Conservation (phyloP, 2,329 filamentous ascomycete species). For the Scedosporium boydii region DNA sequence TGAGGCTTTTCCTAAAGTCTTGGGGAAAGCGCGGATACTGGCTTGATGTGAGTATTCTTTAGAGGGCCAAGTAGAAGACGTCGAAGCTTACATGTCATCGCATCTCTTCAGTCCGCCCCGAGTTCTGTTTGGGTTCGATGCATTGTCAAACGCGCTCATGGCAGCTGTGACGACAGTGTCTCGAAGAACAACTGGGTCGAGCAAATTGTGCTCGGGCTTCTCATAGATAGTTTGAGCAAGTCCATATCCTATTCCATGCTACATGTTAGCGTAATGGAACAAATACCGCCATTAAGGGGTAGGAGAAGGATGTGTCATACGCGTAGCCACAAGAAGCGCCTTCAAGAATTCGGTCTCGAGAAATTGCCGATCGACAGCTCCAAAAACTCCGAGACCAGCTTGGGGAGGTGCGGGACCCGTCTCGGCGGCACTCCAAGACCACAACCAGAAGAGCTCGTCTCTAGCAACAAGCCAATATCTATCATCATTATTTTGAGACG, state of each 20-base stretch:
- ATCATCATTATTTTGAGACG: slow-evolving; percentile 50
- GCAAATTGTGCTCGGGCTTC: slow-evolving; percentile 35
- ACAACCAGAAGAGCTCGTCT: slow-evolving; percentile 62
- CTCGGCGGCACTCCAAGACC: slow-evolving; percentile 53
- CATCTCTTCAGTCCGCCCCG: slow-evolving; percentile 71
- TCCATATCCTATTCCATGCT: slow-evolving; percentile 43
- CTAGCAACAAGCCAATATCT: slow-evolving; percentile 53
- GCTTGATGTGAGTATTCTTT: not conserved
- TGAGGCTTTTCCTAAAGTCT: slow-evolving; percentile 41
- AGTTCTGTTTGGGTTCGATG: slow-evolving; percentile 69
- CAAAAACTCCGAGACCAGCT: slow-evolving; percentile 51
- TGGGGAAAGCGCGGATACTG: slow-evolving; percentile 56
- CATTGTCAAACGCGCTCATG: slow-evolving; percentile 68
- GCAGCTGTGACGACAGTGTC: slow-evolving; percentile 53
- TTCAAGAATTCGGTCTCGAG: slow-evolving; percentile 66
- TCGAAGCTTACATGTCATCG: slow-evolving; percentile 54
- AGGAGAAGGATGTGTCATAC: slow-evolving; percentile 32
- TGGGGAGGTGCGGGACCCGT: not conserved
- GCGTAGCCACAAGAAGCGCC: slow-evolving; percentile 49
- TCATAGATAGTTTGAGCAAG: slow-evolving; percentile 56
- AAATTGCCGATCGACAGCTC: slow-evolving; percentile 47
- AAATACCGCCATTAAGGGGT: not conserved
- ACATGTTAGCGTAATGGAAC: slow-evolving; percentile 7
- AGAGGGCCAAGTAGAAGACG: not conserved
- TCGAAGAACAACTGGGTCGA: slow-evolving; percentile 42